phyloP scores from a whole-genome alignment of 176 grass and related monocot genomes.

The Sorghum bicolor region DNA sequence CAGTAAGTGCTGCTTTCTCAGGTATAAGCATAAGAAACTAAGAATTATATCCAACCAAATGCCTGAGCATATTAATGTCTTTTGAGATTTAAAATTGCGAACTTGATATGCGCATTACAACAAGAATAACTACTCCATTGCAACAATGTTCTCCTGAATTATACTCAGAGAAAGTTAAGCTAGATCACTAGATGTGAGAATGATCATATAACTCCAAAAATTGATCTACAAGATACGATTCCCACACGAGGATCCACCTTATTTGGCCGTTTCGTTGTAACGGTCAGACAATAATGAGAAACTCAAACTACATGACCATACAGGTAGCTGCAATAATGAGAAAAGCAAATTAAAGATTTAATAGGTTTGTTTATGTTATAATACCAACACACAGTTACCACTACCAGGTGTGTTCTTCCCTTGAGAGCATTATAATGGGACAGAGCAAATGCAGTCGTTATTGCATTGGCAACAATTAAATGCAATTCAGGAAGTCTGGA shows the following conservation, averaged over 20 bases:
- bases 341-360: neutral
- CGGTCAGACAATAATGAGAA: neutral
- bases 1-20: slow-evolving; percentile 35
- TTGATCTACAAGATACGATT: neutral
- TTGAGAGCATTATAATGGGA: neutral
- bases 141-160: neutral
- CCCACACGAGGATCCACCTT: neutral
- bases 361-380: neutral
- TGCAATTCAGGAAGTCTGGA: neutral
- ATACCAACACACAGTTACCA: neutral
- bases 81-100: neutral
- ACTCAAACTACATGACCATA: neutral
- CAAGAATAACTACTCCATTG: neutral
- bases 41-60: slow-evolving; percentile 15
- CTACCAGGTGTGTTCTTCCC: neutral
- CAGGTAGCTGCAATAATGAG: neutral
- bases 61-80: neutral
- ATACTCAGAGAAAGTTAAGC: neutral
- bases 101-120: neutral
- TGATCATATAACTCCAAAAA: neutral
- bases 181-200: neutral
- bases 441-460: neutral
- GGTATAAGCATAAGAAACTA: neutral
- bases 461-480: neutral
- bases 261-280: neutral